Base-by-base conservation (phyloP, 2,329 filamentous ascomycete genomes). In the Myotisia sp. region DNA sequence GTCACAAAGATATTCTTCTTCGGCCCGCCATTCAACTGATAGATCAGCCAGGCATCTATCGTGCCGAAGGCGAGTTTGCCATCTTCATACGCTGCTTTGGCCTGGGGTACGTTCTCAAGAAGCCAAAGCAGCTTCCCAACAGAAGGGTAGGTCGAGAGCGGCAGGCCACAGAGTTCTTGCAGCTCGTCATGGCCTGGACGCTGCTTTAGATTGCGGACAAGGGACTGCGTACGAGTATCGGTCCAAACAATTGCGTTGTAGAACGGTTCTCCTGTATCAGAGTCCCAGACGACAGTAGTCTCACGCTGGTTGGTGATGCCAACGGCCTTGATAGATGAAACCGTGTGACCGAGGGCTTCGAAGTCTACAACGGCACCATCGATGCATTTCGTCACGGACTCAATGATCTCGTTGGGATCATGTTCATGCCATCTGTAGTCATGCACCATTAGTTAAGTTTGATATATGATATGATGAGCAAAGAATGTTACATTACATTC, bases 271-370 rank as follows among this genome's bases (percentile, higher is more conserved):
- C 85, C 85, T 1, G 81, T 92, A 44, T 70, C 68, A 46, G 67
- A 71, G 55, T 93, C 80, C 84, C 84, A 93, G 13, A 85, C 76
- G 2, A 92, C 67, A 1, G 79, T 82, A 1, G 85, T 92, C 56
- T 93, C 85, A 53, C 85, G 75, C 64, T 93, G 85, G 59, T 86
- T 92, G 38, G 84, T 92, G 53, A 93, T 82, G 37, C 85, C 85
- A 44, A 93, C 68, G 8, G 79, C 72, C 53, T 64, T 79, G 51
- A 93, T 83, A 45, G 79, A 70, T 36, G 68, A 66, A 38, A 70
- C 64, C 19, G 68, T 65, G 57, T 83, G 70, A 40, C 84, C 83
- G 39, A 75, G 63, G n/a, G 69, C 64, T 33, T 73, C 59, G 58
- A 92, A 92, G 29, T 76, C 63, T 49, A 74, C 70, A 39, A 79